Evolutionary conservation across 2,329 filamentous ascomycete species (phyloP).

Genomic region (Aspergillus eucalypticola): DNA sequence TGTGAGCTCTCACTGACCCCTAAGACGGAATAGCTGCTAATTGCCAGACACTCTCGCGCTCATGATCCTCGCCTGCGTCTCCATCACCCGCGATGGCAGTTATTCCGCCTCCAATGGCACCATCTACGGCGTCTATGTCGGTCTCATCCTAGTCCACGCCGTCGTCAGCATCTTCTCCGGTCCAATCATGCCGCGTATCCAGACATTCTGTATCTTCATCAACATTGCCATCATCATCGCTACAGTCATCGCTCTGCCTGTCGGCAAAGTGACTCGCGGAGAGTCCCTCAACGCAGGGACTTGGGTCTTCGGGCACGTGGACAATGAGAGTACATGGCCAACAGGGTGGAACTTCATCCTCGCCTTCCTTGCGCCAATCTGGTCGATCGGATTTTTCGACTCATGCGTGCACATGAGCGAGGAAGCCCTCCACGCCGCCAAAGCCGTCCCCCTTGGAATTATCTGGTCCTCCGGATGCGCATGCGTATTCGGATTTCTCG

Average conservation of each 20-base stretch:
- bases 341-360: constrained; percentile 61
- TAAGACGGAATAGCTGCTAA: not conserved
- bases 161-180: constrained; percentile 55
- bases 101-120: constrained; percentile 59
- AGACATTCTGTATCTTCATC: constrained; percentile 57
- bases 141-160: constrained; percentile 57
- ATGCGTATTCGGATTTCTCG: constrained; percentile 59
- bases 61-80: constrained; percentile 55
- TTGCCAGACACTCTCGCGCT: constrained; percentile 32
- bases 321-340: constrained; percentile 61
- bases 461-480: constrained; percentile 54
- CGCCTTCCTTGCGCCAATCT: constrained; percentile 62
- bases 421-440: constrained; percentile 61
- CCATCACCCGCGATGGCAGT: constrained; percentile 57
- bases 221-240: constrained; percentile 59
- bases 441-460: constrained; percentile 61
- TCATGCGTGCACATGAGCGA: constrained; percentile 62
- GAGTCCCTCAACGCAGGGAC: constrained; percentile 36
- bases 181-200: constrained; percentile 60
- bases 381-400: constrained; percentile 59
- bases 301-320: constrained; percentile 59
- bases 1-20: constrained; percentile 35
- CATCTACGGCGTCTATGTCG: constrained; percentile 59
- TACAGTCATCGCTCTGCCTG: constrained; percentile 59
- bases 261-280: constrained; percentile 44